A percentile compares a stretch with the other conserved stretches of the same genome.
Evolutionary conservation across 1,284 basidiomycete genomes (phyloP).

Genomic region (Pyrrhoderma lamaoense): DNA sequence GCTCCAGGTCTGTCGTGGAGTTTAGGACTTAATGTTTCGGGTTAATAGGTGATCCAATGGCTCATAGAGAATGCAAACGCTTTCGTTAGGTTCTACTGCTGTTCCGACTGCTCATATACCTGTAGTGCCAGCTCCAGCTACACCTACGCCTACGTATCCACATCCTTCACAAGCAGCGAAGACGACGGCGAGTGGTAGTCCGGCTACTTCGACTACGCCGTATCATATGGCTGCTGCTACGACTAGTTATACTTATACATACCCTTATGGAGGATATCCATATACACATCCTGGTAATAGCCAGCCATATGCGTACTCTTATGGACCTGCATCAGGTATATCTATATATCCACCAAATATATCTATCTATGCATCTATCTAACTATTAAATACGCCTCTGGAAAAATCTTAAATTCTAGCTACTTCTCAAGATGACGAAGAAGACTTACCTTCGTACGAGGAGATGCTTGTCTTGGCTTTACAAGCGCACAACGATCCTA

Average conservation of each 20-base stretch:
- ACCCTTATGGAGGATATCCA: neutral
- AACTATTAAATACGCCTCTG: neutral
- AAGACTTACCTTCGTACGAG: conserved; percentile 76
- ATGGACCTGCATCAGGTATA: neutral
- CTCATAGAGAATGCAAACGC: neutral
- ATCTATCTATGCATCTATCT: no score
- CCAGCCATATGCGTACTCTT: conserved; percentile 8
- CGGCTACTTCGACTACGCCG: conserved; percentile 5
- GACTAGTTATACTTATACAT: conserved; percentile 3
- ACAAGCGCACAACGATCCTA: conserved; percentile 50
- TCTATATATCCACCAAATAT: no score
- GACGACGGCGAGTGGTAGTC: neutral
- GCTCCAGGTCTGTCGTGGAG: neutral
- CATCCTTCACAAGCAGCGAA: neutral
- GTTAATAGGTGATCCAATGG: neutral
- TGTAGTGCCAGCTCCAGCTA: neutral
- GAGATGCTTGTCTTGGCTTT: conserved; percentile 81
- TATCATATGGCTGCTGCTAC: conserved; percentile 9
- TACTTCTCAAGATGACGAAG: conserved; percentile 24
- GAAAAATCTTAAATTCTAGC: neutral
- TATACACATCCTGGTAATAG: conserved; percentile 2
- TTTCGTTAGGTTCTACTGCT: neutral
- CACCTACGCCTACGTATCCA: neutral
- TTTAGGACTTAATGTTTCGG: neutral
- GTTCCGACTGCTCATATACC: neutral